Conservation (phyloP, 768 basidiomycete genomes). For the Daedaleopsis nitida region DNA sequence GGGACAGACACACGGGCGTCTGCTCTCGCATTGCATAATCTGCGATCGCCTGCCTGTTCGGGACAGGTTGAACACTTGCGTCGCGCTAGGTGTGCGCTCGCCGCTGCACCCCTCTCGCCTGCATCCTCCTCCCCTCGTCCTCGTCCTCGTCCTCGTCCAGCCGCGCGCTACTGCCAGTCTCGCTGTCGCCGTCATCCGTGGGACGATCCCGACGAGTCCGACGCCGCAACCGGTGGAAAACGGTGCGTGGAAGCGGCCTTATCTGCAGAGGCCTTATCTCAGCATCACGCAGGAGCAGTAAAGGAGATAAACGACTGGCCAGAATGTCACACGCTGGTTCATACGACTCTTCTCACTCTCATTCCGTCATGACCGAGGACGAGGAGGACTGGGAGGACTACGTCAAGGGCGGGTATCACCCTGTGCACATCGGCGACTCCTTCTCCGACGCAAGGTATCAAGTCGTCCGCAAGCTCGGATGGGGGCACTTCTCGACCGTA, state of each 20-base stretch:
- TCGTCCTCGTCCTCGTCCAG: no score
- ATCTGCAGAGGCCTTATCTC: constrained; percentile 18
- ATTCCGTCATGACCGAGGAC: constrained; percentile 85
- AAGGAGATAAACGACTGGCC: constrained; percentile 8
- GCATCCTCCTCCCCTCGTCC: no score
- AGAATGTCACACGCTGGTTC: constrained; percentile 36
- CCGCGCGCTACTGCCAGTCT: no score
- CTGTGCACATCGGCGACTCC: constrained; percentile 91
- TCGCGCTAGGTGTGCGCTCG: no score
- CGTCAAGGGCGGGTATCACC: constrained; percentile 73
- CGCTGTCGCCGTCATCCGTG: no score
- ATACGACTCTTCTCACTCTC: constrained; percentile 63
- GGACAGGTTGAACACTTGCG: no score
- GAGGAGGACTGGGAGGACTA: constrained; percentile 95
- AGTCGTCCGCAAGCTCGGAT: constrained; percentile 93
- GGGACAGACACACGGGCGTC: no score
- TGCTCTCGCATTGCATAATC: no score
- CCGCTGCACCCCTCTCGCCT: no score
- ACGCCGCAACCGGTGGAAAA: no score
- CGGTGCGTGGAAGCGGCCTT: constrained; percentile 15
- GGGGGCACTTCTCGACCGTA: constrained; percentile 94
- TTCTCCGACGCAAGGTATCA: constrained; percentile 87
- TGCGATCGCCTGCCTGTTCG: no score
- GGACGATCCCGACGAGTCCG: no score
- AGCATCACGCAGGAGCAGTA: constrained; percentile 10